Base-by-base conservation (phyloP, 106 monocot species). In the Cymbidium sinense region DNA sequence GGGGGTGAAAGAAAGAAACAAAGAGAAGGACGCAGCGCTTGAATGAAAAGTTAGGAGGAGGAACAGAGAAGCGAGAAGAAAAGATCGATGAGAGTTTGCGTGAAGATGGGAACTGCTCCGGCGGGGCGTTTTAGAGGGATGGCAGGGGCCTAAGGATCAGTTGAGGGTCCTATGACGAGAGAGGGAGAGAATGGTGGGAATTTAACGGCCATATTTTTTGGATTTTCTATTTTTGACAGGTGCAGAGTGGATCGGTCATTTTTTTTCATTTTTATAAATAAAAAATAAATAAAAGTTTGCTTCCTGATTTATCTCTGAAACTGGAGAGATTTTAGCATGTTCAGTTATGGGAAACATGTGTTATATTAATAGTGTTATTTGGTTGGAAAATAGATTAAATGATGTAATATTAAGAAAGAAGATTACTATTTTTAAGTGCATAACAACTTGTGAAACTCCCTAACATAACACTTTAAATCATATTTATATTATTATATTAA, bases 21-120 rank as follows among this genome's bases (percentile, higher is more conserved):
- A 51, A 5, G 54, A 54, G 27, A 12, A 79, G 64, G 62, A n/a
- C n/a, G n/a, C n/a, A n/a, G 61, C 79, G 54, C n/a, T 25, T 27
- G 50, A 19, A 21, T 75, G 79, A 27, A 65, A 19, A 19, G 25
- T 15, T 2, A 43, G 21, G 65, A 23, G 35, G 30, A 74, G 35
- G 18, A 39, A 35, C 37, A 21, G 73, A 13, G 75, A 34, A n/a
- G n/a, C n/a, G 43, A 33, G 35, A 71, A 39, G 75, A 7, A 39
- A 69, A 37, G 50, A 18, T 31, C 15, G 31, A 4, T n/a, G 61
- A n/a, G 61, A 27, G 69, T 19, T 34, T 9, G 34, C 13, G 69
- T 12, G 69, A 0, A 28, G 17, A 18, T 11, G 2, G 34, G 69
- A 11, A 11, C 18, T 31, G 34, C 33, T 2, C 25, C 31, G 69